Evolutionary conservation across 129 eudicot genomes (phyloP), one percentile per base, ranked within the genome.

Genomic region (Tanacetum coccineum): DNA sequence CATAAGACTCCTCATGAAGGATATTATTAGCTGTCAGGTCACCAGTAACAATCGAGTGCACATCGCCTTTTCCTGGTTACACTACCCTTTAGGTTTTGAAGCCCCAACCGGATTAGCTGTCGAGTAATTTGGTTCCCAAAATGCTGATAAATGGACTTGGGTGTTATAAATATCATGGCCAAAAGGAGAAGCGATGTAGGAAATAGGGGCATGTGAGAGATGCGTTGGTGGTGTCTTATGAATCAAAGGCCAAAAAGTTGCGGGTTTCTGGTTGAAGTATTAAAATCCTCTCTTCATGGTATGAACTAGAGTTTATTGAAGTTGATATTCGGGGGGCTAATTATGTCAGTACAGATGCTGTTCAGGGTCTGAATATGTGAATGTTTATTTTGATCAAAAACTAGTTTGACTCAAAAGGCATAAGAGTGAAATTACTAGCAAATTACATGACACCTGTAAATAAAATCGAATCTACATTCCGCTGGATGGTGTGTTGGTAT

Each of bases 11-110:
- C 54, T 49, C 17, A 15, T 12, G 54, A 49, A 15, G 54, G 52
- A 48, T 32, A n/a, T n/a, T 48, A 48, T 13, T 49, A 49, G 54
- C 17, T 12, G 54, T 49, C 54, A 49, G n/a, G 54, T 49, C 17
- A 49, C 54, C 54, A 49, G 17, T 49, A 49, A 49, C 54, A 49
- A 49, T 49, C 15, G 17, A 49, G 8, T 4, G 17, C 18, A 13
- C 53, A 48, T 3, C 30, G 64, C 19, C 13, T 26, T 13, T 30
- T 59, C n/a, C 66, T 61, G 48, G 48, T 61, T 39, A 36, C 17
- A 12, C 21, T 2, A 61, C 49, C 48, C 66, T 39, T 32, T 61
- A 61, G 47, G 66, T 30, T 61, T 61, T 14, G 66, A 46, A 61
- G 25, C 32, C 66, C 40, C 18, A n/a, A 21, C 9, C 3, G 8